Percentiles rank a stretch among this genome's conserved stretches.
Conservation (phyloP, 257 asterid species). For the Ballota nigra region DNA sequence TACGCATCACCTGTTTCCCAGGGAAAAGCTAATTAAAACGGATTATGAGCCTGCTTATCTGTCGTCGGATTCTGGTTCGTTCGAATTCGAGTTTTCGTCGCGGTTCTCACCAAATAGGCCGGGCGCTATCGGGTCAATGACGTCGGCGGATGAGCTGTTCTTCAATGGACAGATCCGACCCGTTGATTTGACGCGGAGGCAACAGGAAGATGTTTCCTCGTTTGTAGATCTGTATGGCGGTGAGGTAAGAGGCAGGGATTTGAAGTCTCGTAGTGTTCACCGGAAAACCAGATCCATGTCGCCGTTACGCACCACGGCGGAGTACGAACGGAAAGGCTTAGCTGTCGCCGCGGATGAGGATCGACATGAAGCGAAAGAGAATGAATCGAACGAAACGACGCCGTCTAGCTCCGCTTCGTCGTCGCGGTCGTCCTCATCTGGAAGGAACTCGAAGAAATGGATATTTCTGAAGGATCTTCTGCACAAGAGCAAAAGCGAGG, state of each 20-base stretch:
- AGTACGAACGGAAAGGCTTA: constrained; percentile 27
- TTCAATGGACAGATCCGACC: constrained; percentile 67
- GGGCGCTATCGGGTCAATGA: constrained; percentile 36
- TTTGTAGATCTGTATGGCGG: constrained; percentile 27
- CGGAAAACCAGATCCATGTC: constrained; percentile 65
- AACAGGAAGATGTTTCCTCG: constrained; percentile 29
- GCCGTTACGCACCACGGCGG: constrained; percentile 33
- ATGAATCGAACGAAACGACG: constrained; percentile 46
- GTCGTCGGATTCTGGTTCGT: constrained; percentile 46
- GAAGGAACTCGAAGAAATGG: constrained; percentile 65
- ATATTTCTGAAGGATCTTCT: constrained; percentile 55
- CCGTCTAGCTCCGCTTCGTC: constrained; percentile 58
- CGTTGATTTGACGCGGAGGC: constrained; percentile 35
- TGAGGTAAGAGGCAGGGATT: constrained; percentile 45
- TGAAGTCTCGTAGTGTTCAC: constrained; percentile 33
- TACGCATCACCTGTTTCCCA: constrained; percentile 37
- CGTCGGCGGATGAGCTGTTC: constrained; percentile 57
- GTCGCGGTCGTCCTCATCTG: constrained; percentile 54
- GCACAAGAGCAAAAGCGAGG: constrained; percentile 58
- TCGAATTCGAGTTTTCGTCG: constrained; percentile 58
- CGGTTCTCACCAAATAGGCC: constrained; percentile 33
- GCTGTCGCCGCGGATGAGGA: background rate
- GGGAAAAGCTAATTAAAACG: background rate
- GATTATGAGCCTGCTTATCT: constrained; percentile 36
- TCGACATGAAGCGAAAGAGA: constrained; percentile 21